Base-by-base conservation (phyloP, 805 yeast genomes). In the Saccharomycopsis babjevae region DNA sequence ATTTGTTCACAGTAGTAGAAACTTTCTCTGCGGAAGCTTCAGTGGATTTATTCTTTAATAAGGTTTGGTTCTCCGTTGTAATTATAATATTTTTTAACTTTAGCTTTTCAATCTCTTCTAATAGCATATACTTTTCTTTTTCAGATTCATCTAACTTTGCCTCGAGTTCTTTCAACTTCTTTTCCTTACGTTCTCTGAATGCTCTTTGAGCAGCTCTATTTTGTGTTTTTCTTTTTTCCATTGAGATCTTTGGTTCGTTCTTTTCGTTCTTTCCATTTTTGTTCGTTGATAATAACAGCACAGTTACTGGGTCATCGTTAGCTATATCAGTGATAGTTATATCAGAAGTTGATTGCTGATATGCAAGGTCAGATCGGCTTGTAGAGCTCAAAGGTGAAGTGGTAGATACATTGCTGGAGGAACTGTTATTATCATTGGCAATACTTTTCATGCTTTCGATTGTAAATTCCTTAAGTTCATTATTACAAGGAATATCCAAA, bases 201-300 rank as follows among this genome's bases (percentile, higher is more conserved):
- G 96, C 96, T 66, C 91, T 77, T 73, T 89, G 96, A 0, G 96
- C 96, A 11, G 92, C 92, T 67, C 96, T 76, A 69, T 89, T 88
- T 70, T 86, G 94, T 1, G 89, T 90, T 68, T 84, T 87, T 58
- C 88, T 79, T 70, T 82, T 83, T 64, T 79, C 74, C 20, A 77
- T 78, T 5, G 81, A 39, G 25, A 39, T 46, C 34, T 56, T 46
- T 36, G 43, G 25, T 16, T 42, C 50, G 25, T 40, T 50, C 30
- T 40, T 60, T 2, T 22, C 34, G 16, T 38, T 60, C 13, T 50
- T 36, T 7, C 50, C 56, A 18, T 54, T 59, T 38, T 43, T 59
- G 3, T 22, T 43, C 15, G 58, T 52, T n/a, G 57, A 42, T 5
- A 34, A n/a, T 20, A 36, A 2, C 11, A 22, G 22, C 18, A 11